phyloP scores from a whole-genome alignment of 2,329 filamentous ascomycete species.

The Aspergillus sergii region DNA sequence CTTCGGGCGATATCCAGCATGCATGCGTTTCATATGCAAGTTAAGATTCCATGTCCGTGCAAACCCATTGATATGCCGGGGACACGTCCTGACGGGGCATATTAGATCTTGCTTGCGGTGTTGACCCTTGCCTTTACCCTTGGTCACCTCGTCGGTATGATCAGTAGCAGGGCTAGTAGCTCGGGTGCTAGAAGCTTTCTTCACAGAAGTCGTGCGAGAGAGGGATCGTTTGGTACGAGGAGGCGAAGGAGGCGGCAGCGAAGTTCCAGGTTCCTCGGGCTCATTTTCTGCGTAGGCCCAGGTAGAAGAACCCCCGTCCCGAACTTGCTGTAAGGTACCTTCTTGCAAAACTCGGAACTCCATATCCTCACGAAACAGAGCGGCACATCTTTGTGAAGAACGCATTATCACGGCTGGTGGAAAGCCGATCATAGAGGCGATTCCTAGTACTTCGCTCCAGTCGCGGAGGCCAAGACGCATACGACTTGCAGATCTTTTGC shows the following conservation, averaged over 20 bases:
- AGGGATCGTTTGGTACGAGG: slow-evolving; percentile 7
- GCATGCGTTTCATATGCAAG: slow-evolving; percentile 37
- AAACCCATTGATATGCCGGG: slow-evolving; percentile 35
- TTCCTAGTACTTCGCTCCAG: slow-evolving; percentile 83
- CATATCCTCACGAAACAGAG: slow-evolving; percentile 75
- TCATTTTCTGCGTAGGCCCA: slow-evolving; percentile 39
- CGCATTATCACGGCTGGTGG: slow-evolving; percentile 65
- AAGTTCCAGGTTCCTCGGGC: slow-evolving; percentile 20
- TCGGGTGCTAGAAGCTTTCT: slow-evolving; percentile 11
- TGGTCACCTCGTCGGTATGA: not conserved
- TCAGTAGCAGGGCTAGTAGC: slow-evolving; percentile 13
- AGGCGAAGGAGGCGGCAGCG: slow-evolving; percentile 7
- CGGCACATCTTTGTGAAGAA: slow-evolving; percentile 72
- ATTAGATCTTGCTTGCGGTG: slow-evolving; percentile 32
- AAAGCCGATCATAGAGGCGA: slow-evolving; percentile 76
- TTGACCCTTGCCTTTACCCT: slow-evolving; percentile 26
- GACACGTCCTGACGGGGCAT: slow-evolving; percentile 35
- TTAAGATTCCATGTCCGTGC: slow-evolving; percentile 42
- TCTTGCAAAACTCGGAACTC: slow-evolving; percentile 60
- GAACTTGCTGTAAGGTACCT: slow-evolving; percentile 24
- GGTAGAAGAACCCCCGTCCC: slow-evolving; percentile 23
- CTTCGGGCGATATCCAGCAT: slow-evolving; percentile 25
- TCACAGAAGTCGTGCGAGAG: slow-evolving; percentile 15
- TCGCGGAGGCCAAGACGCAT: slow-evolving; percentile 57
- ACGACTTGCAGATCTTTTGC: slow-evolving; percentile 12